These are phyloP conservation scores for Coemansia sp. DNA, from an alignment of 192 early-diverging fungal genomes.

Conservation along the genomic window DNA sequence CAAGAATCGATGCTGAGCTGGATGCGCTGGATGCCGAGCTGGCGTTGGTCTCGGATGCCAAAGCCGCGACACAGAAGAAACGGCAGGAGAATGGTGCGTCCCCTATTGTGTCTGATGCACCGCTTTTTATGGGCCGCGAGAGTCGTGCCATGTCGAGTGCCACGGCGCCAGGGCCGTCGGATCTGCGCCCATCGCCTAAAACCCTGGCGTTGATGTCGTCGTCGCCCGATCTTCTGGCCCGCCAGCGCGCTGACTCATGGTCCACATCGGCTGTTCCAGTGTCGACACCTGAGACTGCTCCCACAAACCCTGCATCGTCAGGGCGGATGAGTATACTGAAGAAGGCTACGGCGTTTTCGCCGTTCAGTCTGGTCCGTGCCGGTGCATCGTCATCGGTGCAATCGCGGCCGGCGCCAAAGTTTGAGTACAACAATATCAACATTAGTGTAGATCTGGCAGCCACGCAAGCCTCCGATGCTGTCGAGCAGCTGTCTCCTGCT, in stretches of 20 bases:
- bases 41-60: not conserved
- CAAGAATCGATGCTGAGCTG: conserved; percentile 41
- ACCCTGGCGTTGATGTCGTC: not conserved
- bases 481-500: not conserved
- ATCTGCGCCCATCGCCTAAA: not conserved
- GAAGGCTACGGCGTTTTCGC: conserved; percentile 27
- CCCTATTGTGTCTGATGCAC: not conserved
- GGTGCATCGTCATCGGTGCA: conserved; percentile 19
- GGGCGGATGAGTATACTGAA: conserved; percentile 21
- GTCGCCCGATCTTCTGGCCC: conserved; percentile 11
- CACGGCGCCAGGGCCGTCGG: not conserved
- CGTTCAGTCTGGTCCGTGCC: conserved; percentile 26
- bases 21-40: conserved; percentile 28
- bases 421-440: not conserved
- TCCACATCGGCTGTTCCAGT: not conserved
- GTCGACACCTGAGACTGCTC: not conserved
- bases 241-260: conserved; percentile 33
- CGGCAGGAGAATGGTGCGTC: not conserved
- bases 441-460: not conserved
- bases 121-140: not conserved
- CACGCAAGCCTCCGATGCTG: not conserved
- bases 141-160: conserved; percentile 9
- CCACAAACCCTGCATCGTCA: not conserved
- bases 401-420: conserved; percentile 15
- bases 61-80: not conserved